Evolutionary conservation across 129 eudicot genomes (phyloP).

Genomic region (Arctium minus): DNA sequence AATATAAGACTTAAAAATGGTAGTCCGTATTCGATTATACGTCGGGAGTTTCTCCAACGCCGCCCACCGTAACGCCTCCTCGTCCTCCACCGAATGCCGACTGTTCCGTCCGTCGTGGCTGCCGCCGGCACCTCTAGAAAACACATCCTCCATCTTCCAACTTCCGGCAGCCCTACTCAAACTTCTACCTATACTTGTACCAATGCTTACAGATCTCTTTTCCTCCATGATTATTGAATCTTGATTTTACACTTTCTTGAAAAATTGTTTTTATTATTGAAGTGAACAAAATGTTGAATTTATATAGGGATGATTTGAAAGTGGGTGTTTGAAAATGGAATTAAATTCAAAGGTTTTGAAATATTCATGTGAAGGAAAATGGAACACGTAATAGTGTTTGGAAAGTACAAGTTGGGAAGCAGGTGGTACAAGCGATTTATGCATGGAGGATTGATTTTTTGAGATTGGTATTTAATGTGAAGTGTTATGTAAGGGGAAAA

Average conservation of each 20-base stretch:
- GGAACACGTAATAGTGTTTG: not conserved
- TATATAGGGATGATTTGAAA: not conserved
- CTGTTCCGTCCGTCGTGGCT: slow-evolving; percentile 10
- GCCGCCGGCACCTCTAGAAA: not conserved
- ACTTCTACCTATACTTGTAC: slow-evolving; percentile 25
- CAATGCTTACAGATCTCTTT: not conserved
- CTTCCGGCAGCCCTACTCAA: slow-evolving; percentile 18
- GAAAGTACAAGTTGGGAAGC: not conserved
- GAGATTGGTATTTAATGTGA: not conserved
- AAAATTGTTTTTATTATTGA: too few species aligned
- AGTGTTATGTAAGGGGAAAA: not conserved
- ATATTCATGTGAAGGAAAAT: not conserved
- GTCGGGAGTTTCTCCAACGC: slow-evolving; percentile 59
- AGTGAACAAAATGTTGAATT: not conserved
- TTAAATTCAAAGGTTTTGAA: not conserved
- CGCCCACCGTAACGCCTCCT: slow-evolving; percentile 56
- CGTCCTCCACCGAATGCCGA: slow-evolving; percentile 29
- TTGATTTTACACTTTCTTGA: too few species aligned
- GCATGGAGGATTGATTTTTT: not conserved
- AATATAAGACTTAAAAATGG: slow-evolving; percentile 26
- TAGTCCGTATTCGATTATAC: slow-evolving; percentile 34
- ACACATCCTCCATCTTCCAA: not conserved
- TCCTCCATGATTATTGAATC: slow-evolving; percentile 21
- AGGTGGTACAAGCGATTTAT: not conserved
- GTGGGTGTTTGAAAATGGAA: not conserved